These are phyloP conservation scores for Leccinum pellstonianum DNA, from an alignment of 768 basidiomycete genomes.

Conservation along the genomic window DNA sequence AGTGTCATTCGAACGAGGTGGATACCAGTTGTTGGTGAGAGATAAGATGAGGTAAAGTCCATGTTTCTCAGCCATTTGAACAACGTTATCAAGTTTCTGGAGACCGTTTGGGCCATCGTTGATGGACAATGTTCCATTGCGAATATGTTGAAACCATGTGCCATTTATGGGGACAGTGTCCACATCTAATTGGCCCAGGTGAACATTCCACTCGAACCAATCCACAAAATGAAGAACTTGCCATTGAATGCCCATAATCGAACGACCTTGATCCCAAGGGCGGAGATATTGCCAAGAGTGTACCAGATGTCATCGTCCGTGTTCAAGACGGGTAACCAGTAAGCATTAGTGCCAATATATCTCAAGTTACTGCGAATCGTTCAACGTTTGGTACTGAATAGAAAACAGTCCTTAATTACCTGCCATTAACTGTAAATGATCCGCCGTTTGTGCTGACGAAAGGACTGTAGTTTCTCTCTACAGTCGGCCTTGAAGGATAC, in stretches of 20 bases:
- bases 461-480: constrained; percentile 31
- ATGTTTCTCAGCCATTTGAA: constrained; percentile 52
- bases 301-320: constrained; percentile 52
- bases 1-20: constrained; percentile 35
- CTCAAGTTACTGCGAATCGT: constrained; percentile 36
- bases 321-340: constrained; percentile 63
- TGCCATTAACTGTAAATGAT: constrained; percentile 57
- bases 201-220: constrained; percentile 1
- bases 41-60: constrained; percentile 53
- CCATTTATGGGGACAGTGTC: constrained; percentile 51
- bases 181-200: constrained; percentile 42
- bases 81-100: constrained; percentile 58
- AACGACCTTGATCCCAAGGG: constrained; percentile 55
- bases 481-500: constrained; percentile 33
- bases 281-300: constrained; percentile 57
- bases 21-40: constrained; percentile 65
- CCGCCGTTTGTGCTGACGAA: constrained; percentile 47
- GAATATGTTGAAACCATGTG: constrained; percentile 62
- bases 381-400: constrained; percentile 21
- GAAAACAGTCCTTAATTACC: constrained; percentile 29
- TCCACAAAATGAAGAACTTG: constrained; percentile 15
- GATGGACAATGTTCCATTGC: constrained; percentile 52
- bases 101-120: constrained; percentile 63
- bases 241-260: constrained; percentile 76
- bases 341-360: constrained; percentile 60